A percentile compares a stretch with the other conserved stretches of the same genome.
Conservation (phyloP, 1,284 basidiomycete genomes). For the Ceratobasidium sp. region DNA sequence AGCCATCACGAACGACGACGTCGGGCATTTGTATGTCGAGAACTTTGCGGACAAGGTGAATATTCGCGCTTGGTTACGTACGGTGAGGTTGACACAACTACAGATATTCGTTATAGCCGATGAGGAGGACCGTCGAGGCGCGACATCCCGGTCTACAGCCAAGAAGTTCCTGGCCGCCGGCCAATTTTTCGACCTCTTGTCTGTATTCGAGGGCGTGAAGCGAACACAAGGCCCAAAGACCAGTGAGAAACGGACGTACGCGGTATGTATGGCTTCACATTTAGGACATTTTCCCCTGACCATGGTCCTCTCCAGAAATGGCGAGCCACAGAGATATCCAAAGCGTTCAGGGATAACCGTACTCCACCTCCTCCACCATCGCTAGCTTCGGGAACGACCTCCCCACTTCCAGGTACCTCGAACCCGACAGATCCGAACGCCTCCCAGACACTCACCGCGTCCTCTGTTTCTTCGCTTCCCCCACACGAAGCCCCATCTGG, state of each 20-base stretch:
- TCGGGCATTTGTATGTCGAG: constrained; percentile 44
- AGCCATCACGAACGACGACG: constrained; percentile 40
- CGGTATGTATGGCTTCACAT: constrained; percentile 47
- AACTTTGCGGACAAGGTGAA: constrained; percentile 39
- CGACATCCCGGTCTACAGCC: constrained; percentile 66
- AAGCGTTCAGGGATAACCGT: constrained; percentile 85
- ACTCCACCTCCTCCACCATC: constrained; percentile 62
- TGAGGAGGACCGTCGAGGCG: constrained; percentile 45
- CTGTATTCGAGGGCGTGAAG: constrained; percentile 68
- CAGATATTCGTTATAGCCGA: constrained; percentile 45
- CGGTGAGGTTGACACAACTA: not conserved
- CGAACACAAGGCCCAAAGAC: constrained; percentile 50
- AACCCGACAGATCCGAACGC: constrained; percentile 23
- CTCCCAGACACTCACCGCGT: constrained; percentile 27
- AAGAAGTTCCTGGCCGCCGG: constrained; percentile 87
- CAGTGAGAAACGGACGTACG: constrained; percentile 45
- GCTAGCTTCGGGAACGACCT: not conserved
- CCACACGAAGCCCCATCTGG: not conserved
- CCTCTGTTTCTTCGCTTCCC: constrained; percentile 20
- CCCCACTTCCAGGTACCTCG: constrained; percentile 12
- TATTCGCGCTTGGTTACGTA: not conserved
- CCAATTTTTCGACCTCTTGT: constrained; percentile 84
- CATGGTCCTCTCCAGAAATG: constrained; percentile 61
- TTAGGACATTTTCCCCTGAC: not conserved
- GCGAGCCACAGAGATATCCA: constrained; percentile 89